A percentile compares a stretch with the other conserved stretches of the same genome.
Evolutionary conservation across 345 rosid species (phyloP).

Genomic region (Salix koriyanagi): DNA sequence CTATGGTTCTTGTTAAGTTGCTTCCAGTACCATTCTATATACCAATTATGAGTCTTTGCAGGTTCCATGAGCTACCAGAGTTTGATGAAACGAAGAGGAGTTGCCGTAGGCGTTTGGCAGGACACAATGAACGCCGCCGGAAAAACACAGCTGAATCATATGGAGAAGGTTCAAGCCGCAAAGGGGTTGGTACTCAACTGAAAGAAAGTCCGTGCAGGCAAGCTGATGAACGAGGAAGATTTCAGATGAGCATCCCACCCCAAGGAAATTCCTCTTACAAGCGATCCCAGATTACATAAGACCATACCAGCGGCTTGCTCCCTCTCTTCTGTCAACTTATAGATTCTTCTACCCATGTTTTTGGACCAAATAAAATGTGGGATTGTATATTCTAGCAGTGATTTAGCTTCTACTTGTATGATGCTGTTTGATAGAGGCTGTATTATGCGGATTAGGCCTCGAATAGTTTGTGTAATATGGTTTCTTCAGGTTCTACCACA

Average conservation of each 20-base stretch:
- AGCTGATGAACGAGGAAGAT: constrained; percentile 34
- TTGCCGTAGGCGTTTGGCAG: constrained; percentile 69
- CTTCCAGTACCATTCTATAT: neutral
- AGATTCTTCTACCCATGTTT: neutral
- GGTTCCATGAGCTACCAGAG: constrained; percentile 69
- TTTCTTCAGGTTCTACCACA: neutral
- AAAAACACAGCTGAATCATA: constrained; percentile 50
- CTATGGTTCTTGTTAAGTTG: neutral
- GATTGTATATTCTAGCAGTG: neutral
- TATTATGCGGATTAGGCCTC: neutral
- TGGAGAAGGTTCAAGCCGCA: constrained; percentile 57
- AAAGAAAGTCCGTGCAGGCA: constrained; percentile 38
- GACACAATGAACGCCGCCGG: constrained; percentile 81
- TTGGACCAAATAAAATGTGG: neutral
- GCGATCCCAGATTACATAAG: constrained; percentile 46
- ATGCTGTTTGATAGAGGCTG: neutral
- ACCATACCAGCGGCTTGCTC: constrained; percentile 35
- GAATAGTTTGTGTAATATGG: neutral
- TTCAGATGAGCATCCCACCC: constrained; percentile 18
- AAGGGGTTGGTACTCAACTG: constrained; percentile 23
- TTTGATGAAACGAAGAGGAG: constrained; percentile 86
- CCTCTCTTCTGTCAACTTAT: constrained; percentile 77
- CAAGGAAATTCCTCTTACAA: constrained; percentile 34
- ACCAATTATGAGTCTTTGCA: constrained; percentile 6
- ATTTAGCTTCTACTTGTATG: neutral